phyloP scores from a whole-genome alignment of 129 eudicot genomes.

The Calendula officinalis region DNA sequence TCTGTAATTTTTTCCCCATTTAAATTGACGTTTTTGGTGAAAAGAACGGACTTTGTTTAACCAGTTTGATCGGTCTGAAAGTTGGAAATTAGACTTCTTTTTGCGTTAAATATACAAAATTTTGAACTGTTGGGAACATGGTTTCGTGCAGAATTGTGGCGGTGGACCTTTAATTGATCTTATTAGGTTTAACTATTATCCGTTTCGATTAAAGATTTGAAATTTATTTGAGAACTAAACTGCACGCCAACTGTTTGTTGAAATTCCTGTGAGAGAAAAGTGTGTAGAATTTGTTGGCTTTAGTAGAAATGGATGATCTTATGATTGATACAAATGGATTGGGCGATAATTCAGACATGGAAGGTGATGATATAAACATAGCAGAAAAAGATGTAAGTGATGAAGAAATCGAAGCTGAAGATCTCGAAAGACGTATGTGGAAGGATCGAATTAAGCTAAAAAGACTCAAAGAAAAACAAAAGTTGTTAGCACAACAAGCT shows the following conservation, averaged over 20 bases:
- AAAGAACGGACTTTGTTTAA: conserved; percentile 6
- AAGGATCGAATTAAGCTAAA: conserved; percentile 73
- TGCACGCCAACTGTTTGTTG: conserved; percentile 1
- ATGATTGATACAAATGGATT: conserved; percentile 31
- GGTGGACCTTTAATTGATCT: conserved; percentile 11
- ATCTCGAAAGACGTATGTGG: conserved; percentile 80
- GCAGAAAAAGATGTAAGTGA: conserved; percentile 89
- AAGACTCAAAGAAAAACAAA: conserved; percentile 69
- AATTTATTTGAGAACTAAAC: too few relatives aligned
- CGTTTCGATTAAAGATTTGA: background rate
- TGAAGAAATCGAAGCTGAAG: conserved; percentile 79
- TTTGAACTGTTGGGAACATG: background rate
- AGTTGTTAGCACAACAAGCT: conserved; percentile 58
- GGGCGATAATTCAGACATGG: conserved; percentile 58
- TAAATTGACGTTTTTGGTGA: conserved; percentile 1
- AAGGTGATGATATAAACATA: conserved; percentile 59
- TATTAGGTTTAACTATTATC: conserved; percentile 9
- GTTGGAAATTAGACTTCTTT: background rate
- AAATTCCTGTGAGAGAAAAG: conserved; percentile 17
- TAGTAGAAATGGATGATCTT: conserved; percentile 28
- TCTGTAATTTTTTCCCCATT: background rate
- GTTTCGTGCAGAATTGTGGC: conserved; percentile 12
- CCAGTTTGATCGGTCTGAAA: background rate
- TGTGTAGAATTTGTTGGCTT: background rate
- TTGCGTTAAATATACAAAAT: background rate